Percentiles rank a stretch among this genome's conserved stretches.
Evolutionary conservation across 176 grass and related monocot genomes (phyloP).

Genomic region (Paspalum notatum): DNA sequence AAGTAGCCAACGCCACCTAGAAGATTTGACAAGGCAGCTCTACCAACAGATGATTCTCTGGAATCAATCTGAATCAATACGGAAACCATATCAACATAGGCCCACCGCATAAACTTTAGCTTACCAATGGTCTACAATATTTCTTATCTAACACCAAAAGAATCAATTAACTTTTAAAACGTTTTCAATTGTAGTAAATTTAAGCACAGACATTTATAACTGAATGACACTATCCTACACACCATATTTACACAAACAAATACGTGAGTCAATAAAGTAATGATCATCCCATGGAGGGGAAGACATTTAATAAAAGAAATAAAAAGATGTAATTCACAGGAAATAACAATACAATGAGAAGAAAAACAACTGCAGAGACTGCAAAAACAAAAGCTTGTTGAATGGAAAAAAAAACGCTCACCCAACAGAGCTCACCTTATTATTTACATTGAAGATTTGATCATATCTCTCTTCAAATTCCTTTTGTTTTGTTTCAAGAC

Average conservation of each 20-base stretch:
- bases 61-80: constrained; percentile 59
- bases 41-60: constrained; percentile 67
- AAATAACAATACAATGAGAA: constrained; percentile 4
- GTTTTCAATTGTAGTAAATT: neutral
- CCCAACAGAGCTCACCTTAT: constrained; percentile 59
- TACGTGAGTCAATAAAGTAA: neutral
- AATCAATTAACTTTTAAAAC: constrained; percentile 13
- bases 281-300: neutral
- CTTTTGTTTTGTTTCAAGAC: constrained; percentile 64
- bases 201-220: neutral
- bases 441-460: constrained; percentile 62
- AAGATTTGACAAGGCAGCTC: constrained; percentile 84
- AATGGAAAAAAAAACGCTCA: constrained; percentile 1
- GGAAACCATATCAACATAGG: constrained; percentile 25
- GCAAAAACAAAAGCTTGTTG: neutral
- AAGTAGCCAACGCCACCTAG: constrained; percentile 94
- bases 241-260: neutral
- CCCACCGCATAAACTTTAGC: constrained; percentile 5
- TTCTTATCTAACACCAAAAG: constrained; percentile 33
- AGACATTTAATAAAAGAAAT: constrained; percentile 7
- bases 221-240: constrained; percentile 16
- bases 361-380: neutral
- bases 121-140: constrained; percentile 15
- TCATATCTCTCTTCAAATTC: constrained; percentile 77
- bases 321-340: neutral